Conservation (phyloP, 371 early-diverging fungal species). For the Funneliformis caledonium region DNA sequence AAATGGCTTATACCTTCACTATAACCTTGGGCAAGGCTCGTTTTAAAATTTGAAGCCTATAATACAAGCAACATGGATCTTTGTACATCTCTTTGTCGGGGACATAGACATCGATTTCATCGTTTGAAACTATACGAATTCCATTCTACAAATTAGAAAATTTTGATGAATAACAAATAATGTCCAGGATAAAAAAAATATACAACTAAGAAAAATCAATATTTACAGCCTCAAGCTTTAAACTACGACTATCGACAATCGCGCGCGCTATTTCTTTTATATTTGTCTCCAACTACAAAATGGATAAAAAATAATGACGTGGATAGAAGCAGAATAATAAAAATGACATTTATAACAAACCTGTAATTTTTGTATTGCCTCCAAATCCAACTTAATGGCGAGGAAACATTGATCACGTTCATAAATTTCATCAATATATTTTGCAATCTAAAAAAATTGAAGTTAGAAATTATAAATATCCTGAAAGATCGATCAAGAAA, state of each 20-base stretch:
- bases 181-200: background rate
- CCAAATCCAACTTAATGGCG: constrained; percentile 79
- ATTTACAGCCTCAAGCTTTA: constrained; percentile 77
- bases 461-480: background rate
- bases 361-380: constrained; percentile 75
- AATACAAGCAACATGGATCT: constrained; percentile 55
- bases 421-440: constrained; percentile 92
- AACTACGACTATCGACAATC: constrained; percentile 79
- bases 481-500: background rate
- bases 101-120: constrained; percentile 77
- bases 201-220: background rate
- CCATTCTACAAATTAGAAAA: background rate
- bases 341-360: constrained; percentile 42
- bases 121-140: background rate
- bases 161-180: background rate
- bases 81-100: constrained; percentile 54
- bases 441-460: constrained; percentile 60
- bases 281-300: constrained; percentile 81
- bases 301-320: background rate
- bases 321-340: background rate
- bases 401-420: constrained; percentile 77
- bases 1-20: constrained; percentile 53
- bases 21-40: constrained; percentile 83
- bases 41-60: constrained; percentile 82
- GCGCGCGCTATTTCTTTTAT: constrained; percentile 78